Base-by-base conservation (phyloP, 345 rosid species). In the Cardiospermum halicacabum region DNA sequence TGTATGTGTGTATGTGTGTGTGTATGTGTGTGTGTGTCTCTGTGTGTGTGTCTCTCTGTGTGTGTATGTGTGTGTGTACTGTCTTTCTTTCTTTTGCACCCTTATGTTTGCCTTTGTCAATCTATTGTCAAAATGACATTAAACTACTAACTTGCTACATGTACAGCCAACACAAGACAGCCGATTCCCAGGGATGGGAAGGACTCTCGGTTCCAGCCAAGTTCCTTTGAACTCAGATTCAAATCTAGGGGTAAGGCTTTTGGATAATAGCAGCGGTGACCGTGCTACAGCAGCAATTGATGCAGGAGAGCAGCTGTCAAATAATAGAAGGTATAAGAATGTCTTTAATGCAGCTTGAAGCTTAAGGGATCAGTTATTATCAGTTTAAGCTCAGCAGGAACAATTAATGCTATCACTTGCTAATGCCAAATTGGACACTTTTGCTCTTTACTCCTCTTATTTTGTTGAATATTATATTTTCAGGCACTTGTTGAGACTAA, bases 141-240 rank as follows among this genome's bases (percentile, higher is more conserved):
- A 40, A 25, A 53, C 40, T n/a, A 39, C 53, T 30, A 16, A 57
- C 48, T 60, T 50, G 63, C 27, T 69, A 66, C 28, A 64, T 53
- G 8, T 68, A 72, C 83, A 92, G 93, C 68, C 94, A 58, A 65
- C 81, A 10, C 79, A 84, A 77, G 96, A 87, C 57, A 73, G 65
- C 48, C 39, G 95, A 72, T 94, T 91, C 75, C 96, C 95, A 21
- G 97, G 99, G 50, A 76, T 76, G 64, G 97, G 87, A 58, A 87
- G 97, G 74, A 72, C 89, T 48, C 89, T 94, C 62, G 81, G 71
- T 73, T 65, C 89, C 18, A 57, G 58, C 27, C 82, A 69, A 77
- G 72, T 63, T 75, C 83, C 81, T 63, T 79, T 67, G 53, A 79
- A 79, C 71, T 64, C 89, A 68, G 89, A 90, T 73, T 78, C 86